Base-by-base conservation (phyloP, 495 filamentous ascomycete genomes). In the Penicillium antarcticum region DNA sequence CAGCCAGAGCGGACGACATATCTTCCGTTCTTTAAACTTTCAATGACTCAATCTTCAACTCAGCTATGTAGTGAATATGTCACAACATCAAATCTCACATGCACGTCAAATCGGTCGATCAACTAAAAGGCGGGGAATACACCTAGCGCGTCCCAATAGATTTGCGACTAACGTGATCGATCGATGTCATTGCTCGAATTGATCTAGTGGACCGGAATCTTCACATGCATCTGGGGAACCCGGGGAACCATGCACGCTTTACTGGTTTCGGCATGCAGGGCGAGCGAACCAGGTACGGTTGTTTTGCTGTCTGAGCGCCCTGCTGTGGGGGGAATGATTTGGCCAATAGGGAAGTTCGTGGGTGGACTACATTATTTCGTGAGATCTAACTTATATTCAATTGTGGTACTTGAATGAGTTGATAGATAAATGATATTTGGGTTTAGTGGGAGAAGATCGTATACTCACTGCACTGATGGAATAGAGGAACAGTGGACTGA, bases 181-280 rank as follows among this genome's bases (percentile, higher is more conserved):
- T 49, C 17, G 2, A 2, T 32, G 31, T 53, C 44, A 48, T 35
- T 8, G 43, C 31, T 14, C 37, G 17, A 13, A 23, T 24, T 16
- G 29, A 33, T 23, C 37, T 12, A 36, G 13, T n/a, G 19, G n/a
- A 33, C 36, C 21, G 38, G 23, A 31, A 29, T 21, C 18, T 33
- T 55, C 52, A 55, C 45, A 49, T 49, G 52, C 21, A 3, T 40
- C 17, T 29, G 26, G 26, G 7, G 26, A 29, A 29, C 5, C 26
- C 26, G 6, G 26, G 16, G 17, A 39, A 16, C 32, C 11, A 36
- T 37, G 37, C 35, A 16, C 31, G 48, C 48, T 44, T 29, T 48
- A 44, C 54, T 18, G 4, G 35, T 19, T 57, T 57, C 32, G 54
- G 54, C n/a, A 57, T 57, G 53, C 47, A 52, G 54, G 40, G 54